phyloP scores from a whole-genome alignment of 345 rosid genomes.

The Eucalyptus cloeziana region DNA sequence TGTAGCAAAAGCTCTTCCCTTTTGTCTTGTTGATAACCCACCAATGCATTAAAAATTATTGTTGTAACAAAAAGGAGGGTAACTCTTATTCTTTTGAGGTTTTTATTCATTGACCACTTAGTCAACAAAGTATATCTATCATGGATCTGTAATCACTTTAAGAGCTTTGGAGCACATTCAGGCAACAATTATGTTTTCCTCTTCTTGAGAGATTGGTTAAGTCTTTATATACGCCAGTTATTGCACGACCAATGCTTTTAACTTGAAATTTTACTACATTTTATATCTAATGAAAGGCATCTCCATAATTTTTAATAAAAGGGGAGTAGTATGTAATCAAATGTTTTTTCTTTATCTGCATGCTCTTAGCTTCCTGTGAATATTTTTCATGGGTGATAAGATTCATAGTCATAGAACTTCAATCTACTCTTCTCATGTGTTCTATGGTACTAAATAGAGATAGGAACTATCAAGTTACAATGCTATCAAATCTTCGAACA shows the following conservation, averaged over 20 bases:
- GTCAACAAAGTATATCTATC: not conserved
- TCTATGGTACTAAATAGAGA: not conserved
- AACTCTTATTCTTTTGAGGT: not conserved
- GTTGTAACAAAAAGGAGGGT: not conserved
- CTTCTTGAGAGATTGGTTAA: not conserved
- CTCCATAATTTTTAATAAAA: not conserved
- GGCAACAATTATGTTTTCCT: not conserved
- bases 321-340: not conserved
- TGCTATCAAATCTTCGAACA: not conserved
- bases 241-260: not conserved
- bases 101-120: not conserved
- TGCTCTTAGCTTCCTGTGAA: not conserved
- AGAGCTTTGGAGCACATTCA: not conserved
- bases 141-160: not conserved
- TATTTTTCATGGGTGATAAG: not conserved
- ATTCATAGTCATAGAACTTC: not conserved
- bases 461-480: not conserved
- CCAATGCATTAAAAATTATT: not conserved
- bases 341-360: not conserved
- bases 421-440: not conserved
- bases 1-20: not conserved
- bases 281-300: not conserved
- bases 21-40: not conserved
- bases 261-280: not conserved
- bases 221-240: not conserved